Evolutionary conservation across 495 filamentous ascomycete species (phyloP).

Genomic region (Aspergillus avenaceus): DNA sequence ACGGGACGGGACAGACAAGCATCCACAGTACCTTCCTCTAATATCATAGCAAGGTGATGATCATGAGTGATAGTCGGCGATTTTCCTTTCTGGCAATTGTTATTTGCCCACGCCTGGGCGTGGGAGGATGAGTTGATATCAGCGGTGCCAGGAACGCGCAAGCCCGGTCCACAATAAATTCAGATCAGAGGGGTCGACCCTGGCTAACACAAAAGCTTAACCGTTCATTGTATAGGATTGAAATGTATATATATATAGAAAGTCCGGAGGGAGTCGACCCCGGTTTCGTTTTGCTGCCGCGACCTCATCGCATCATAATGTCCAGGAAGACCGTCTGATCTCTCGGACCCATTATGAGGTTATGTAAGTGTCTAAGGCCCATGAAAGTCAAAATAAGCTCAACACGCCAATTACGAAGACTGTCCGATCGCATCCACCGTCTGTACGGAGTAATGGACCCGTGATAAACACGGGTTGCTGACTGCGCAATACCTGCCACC

Average conservation of each 20-base stretch:
- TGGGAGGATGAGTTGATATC: constrained; percentile 14
- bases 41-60: constrained; percentile 7
- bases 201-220: constrained; percentile 7
- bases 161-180: constrained; percentile 15
- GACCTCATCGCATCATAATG: not conserved
- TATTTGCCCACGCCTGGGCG: constrained; percentile 11
- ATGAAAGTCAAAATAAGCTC: not conserved
- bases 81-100: constrained; percentile 5
- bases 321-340: not conserved
- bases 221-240: not conserved
- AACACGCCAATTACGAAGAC: not conserved
- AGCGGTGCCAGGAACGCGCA: constrained; percentile 16
- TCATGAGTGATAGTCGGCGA: constrained; percentile 14
- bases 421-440: not conserved
- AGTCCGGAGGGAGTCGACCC: not conserved
- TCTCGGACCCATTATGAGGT: not conserved
- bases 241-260: constrained; percentile 15
- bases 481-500: not conserved
- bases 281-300: not conserved
- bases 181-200: constrained; percentile 4
- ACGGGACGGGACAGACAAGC: not conserved
- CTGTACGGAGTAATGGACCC: no score
- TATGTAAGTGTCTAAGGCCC: not conserved
- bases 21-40: constrained; percentile 11
- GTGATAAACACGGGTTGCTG: not conserved